Evolutionary conservation across 2,329 filamentous ascomycete genomes (phyloP).

Genomic region (Diaporthe nobilis): DNA sequence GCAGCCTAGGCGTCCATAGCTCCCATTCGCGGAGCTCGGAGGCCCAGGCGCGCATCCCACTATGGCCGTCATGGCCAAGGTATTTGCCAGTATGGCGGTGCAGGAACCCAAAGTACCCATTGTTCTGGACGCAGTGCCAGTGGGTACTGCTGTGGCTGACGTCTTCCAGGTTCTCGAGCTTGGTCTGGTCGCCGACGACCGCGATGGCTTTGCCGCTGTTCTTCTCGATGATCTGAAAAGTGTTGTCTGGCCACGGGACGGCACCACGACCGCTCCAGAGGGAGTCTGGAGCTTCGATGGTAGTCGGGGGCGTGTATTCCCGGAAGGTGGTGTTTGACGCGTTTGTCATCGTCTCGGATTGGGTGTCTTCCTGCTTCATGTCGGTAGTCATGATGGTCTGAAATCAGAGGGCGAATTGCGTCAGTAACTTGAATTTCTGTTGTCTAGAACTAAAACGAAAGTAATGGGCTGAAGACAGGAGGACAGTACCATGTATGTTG

Average conservation of each 20-base stretch:
- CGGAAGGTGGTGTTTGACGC: background rate
- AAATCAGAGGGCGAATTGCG: background rate
- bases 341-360: background rate
- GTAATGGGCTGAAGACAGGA: too few relatives aligned
- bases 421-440: background rate
- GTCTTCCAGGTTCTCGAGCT: too few relatives aligned
- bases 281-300: rapidly evolving
- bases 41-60: too few relatives aligned
- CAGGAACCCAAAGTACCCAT: background rate
- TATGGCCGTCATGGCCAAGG: background rate
- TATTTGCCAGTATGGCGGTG: background rate
- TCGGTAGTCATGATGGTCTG: background rate
- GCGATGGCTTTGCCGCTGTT: background rate
- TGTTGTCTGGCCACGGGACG: background rate
- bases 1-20: background rate
- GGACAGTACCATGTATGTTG: too few relatives aligned
- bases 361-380: background rate
- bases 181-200: rapidly evolving
- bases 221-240: background rate
- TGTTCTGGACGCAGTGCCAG: too few relatives aligned
- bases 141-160: too few relatives aligned
- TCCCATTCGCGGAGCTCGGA: too few relatives aligned
- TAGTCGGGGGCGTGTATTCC: background rate
- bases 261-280: background rate
- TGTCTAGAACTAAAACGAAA: too few relatives aligned